Evolutionary conservation across 495 filamentous ascomycete species (phyloP).

Genomic region (Pyrenopolyporus hunteri): DNA sequence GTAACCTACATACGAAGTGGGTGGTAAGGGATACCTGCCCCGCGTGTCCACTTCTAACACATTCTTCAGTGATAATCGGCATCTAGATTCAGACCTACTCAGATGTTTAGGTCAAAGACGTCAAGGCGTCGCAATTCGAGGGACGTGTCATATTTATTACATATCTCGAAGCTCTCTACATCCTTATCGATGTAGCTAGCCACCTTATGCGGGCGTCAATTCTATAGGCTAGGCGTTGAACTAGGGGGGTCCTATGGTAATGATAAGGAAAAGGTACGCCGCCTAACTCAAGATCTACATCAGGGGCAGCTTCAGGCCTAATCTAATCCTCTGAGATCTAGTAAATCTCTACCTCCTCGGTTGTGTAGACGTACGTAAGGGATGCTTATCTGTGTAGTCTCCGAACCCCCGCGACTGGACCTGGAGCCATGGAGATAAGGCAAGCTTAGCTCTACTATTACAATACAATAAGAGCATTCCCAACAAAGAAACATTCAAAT

Average conservation of each 20-base stretch:
- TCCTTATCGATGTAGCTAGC: constrained; percentile 21
- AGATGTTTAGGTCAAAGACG: not conserved
- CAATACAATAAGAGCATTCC: no score
- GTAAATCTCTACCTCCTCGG: not conserved
- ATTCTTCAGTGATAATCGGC: no score
- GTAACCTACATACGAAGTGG: no score
- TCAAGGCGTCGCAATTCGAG: constrained; percentile 1
- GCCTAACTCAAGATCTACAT: constrained; percentile 21
- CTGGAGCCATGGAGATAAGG: constrained; percentile 3
- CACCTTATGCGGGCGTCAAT: constrained; percentile 17
- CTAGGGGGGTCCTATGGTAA: constrained; percentile 7
- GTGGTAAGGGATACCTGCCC: no score
- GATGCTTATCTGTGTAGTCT: constrained; percentile 28
- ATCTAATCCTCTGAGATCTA: not conserved
- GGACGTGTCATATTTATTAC: constrained; percentile 17
- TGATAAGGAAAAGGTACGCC: constrained; percentile 17
- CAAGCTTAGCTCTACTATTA: not conserved
- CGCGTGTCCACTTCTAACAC: no score
- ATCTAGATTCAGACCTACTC: not conserved
- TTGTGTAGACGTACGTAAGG: not conserved
- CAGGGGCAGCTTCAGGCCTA: constrained; percentile 9
- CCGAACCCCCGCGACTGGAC: constrained; percentile 33
- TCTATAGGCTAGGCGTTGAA: constrained; percentile 12
- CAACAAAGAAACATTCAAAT: not conserved
- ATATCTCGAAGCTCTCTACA: constrained; percentile 1